These are phyloP conservation scores for Paecilomyces fulvus DNA, from an alignment of 2,329 filamentous ascomycete genomes.

Conservation along the genomic window DNA sequence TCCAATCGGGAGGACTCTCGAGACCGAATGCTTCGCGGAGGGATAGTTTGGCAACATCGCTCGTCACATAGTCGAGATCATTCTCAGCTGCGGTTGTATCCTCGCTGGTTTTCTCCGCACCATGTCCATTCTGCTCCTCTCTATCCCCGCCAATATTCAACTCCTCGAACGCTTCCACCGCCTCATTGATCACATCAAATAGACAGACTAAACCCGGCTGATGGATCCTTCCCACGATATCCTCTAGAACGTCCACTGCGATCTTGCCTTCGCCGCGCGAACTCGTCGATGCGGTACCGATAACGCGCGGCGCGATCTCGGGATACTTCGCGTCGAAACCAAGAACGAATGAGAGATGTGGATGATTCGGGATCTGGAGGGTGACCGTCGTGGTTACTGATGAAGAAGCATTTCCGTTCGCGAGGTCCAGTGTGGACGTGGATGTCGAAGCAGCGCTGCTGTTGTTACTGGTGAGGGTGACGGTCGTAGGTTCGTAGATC, in stretches of 20 bases:
- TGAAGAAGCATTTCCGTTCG: conserved; percentile 9
- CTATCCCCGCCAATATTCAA: conserved; percentile 36
- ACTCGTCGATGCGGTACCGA: conserved; percentile 71
- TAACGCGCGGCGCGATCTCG: conserved; percentile 59
- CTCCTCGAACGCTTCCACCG: conserved; percentile 44
- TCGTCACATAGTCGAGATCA: conserved; percentile 7
- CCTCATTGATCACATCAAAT: conserved; percentile 77
- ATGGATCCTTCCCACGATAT: conserved; percentile 60
- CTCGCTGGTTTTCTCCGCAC: conserved; percentile 18
- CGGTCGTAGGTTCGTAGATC: conserved; percentile 58
- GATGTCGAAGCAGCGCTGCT: conserved; percentile 13
- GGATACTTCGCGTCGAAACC: conserved; percentile 71
- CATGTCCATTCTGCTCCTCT: conserved; percentile 2
- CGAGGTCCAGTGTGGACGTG: conserved; percentile 20
- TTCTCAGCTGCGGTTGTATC: conserved; percentile 12
- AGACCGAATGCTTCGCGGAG: conserved; percentile 21
- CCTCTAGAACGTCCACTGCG: conserved; percentile 60
- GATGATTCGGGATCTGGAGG: conserved; percentile 58
- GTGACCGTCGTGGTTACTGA: conserved; percentile 37
- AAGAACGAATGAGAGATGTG: conserved; percentile 40
- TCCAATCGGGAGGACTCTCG: conserved; percentile 54
- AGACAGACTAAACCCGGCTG: conserved; percentile 70
- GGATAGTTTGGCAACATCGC: conserved; percentile 18
- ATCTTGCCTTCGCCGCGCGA: conserved; percentile 63
- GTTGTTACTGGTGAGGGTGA: conserved; percentile 34